These are phyloP conservation scores for Pestalotiopsis sp. DNA, from an alignment of 2,329 filamentous ascomycete species.

Conservation along the genomic window DNA sequence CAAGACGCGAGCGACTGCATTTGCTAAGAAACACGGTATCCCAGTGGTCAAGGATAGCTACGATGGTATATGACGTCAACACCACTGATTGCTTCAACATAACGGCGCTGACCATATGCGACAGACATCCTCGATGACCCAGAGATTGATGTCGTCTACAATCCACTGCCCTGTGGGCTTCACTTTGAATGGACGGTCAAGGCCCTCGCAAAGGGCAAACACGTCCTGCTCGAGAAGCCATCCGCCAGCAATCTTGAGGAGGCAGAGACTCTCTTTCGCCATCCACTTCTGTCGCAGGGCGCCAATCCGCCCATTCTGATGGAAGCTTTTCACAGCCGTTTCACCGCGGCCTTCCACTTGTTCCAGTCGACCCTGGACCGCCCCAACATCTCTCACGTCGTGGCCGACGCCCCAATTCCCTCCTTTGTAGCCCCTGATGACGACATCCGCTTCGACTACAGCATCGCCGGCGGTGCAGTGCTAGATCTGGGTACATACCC, in stretches of 20 bases:
- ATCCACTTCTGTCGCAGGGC: constrained; percentile 26
- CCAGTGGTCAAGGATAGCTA: constrained; percentile 10
- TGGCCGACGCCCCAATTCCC: constrained; percentile 23
- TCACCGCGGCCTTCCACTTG: constrained; percentile 38
- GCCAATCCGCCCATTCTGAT: constrained; percentile 37
- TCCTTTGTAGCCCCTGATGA: constrained; percentile 23
- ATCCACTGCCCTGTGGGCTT: constrained; percentile 38
- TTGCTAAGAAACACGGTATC: constrained; percentile 13
- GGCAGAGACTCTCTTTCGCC: constrained; percentile 35
- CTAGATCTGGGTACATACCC: constrained; percentile 44
- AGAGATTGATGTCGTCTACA: constrained; percentile 43
- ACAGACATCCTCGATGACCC: constrained; percentile 30
- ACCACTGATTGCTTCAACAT: background rate
- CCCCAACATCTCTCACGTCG: constrained; percentile 27
- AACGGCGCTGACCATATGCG: background rate
- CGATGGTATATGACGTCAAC: background rate
- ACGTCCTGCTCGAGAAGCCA: constrained; percentile 50
- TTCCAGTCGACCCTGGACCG: constrained; percentile 33
- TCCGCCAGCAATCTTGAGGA: constrained; percentile 39
- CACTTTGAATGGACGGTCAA: constrained; percentile 43
- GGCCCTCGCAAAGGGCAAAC: constrained; percentile 42
- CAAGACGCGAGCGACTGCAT: background rate
- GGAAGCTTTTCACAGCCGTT: constrained; percentile 45
- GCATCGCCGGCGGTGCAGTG: constrained; percentile 6
- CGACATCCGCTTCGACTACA: constrained; percentile 34